Conservation (phyloP, 2,329 filamentous ascomycete species). For the Pleomassaria siparia region DNA sequence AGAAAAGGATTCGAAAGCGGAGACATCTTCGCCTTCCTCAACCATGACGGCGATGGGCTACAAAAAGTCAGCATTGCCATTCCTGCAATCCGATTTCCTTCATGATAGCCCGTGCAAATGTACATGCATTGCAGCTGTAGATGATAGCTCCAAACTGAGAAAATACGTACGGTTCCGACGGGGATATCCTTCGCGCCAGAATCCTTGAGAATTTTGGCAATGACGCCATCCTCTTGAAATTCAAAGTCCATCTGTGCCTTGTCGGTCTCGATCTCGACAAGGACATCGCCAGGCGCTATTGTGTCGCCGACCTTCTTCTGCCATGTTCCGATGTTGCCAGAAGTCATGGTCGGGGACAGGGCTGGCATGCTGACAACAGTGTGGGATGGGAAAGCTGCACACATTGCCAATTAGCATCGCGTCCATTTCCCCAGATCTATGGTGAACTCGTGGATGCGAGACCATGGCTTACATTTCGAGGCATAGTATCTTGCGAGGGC, state of each 20-base stretch:
- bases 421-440: conserved; percentile 3
- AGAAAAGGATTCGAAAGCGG: conserved; percentile 85
- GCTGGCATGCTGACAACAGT: conserved; percentile 97
- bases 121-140: neutral
- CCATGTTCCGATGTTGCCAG: conserved; percentile 95
- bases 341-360: conserved; percentile 94
- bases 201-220: conserved; percentile 92
- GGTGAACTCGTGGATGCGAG: neutral
- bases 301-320: conserved; percentile 94
- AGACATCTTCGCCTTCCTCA: conserved; percentile 84
- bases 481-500: conserved; percentile 68
- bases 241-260: conserved; percentile 99
- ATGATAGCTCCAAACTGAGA: neutral
- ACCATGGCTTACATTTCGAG: conserved; percentile 60
- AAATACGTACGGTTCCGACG: conserved; percentile 77
- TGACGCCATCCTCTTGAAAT: conserved; percentile 95
- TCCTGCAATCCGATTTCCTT: neutral
- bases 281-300: conserved; percentile 86
- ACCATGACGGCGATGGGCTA: conserved; percentile 96
- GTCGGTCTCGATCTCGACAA: conserved; percentile 98
- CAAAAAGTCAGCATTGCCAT: conserved; percentile 26
- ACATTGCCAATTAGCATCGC: conserved; percentile 31
- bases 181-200: conserved; percentile 91
- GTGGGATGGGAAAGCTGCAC: conserved; percentile 88
- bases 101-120: neutral